Base-by-base conservation (phyloP, 2,329 filamentous ascomycete genomes). In the Aspergillus unguis region DNA sequence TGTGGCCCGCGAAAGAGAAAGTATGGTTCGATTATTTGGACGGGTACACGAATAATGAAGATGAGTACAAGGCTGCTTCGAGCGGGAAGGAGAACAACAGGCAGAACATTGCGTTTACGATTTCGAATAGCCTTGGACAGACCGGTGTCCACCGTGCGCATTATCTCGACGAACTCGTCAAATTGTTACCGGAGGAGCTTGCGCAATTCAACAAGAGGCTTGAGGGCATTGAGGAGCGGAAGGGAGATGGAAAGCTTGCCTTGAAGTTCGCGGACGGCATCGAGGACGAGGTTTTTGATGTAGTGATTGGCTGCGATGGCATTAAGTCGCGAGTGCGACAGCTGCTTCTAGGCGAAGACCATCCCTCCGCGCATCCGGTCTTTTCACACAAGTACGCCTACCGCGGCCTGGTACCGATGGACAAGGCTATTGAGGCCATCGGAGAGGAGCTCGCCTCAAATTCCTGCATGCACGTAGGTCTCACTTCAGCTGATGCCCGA, bases 311-410 rank as follows among this genome's bases (percentile, higher is more conserved):
- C 3, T 75, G 73, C 49, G 77, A 80, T 57, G 77, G 77, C 2
- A 75, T 80, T 57, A 77, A 77, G 62, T 79, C 76, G 4, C 69
- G 71, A 31, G 73, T 78, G 4, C 69, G 80, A 27, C 56, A 71
- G 33, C 55, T 76, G 5, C 64, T 82, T 2, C 65, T 81, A 0
- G 75, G 74, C 0, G 64, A 65, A 1, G 61, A 72, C 0, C 61
- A 74, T 55, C 73, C 73, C 0, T 72, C 74, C 4, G 70, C 74
- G 1, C 62, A 71, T 11, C 75, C 80, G 0, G 65, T 71, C 2
- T 83, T 78, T 58, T 77, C 75, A 0, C 74, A 77, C 44, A 81
- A 81, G 58, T 79, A 78, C 54, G 78, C 75, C 26, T 57, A 54
- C 28, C 54, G 54, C 10, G 54, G 54, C 3, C 33, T 57, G 45